Percentiles rank a stretch among this genome's conserved stretches.
phyloP scores from a whole-genome alignment of 1,284 basidiomycete species.

The Microbotryum scabiosae region DNA sequence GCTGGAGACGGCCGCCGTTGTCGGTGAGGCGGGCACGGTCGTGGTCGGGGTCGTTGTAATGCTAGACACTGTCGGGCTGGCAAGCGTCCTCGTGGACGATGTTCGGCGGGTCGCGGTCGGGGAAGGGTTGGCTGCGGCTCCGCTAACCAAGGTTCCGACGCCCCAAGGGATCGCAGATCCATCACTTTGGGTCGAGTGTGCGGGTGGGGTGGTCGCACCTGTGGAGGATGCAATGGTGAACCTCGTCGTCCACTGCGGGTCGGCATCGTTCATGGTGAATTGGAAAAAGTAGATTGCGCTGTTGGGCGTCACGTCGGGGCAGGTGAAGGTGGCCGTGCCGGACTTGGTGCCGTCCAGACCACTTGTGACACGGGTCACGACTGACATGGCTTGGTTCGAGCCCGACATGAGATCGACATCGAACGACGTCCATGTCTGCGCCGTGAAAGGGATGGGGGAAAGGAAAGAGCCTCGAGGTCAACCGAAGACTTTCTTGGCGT shows the following conservation, averaged over 20 bases:
- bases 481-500: no score
- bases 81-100: no score
- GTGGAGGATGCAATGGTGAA: conserved; percentile 60
- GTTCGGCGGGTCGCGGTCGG: no score
- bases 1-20: no score
- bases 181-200: conserved; percentile 50
- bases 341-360: conserved; percentile 49
- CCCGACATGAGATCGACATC: conserved; percentile 67
- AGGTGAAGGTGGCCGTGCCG: conserved; percentile 49
- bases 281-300: conserved; percentile 69
- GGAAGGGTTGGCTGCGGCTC: no score
- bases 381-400: conserved; percentile 57
- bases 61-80: no score
- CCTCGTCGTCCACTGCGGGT: conserved; percentile 64
- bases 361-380: conserved; percentile 9
- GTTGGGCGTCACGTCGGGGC: conserved; percentile 64
- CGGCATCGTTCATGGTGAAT: conserved; percentile 24
- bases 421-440: conserved; percentile 10
- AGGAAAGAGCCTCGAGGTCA: no score
- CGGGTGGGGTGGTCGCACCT: conserved; percentile 37
- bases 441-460: no score
- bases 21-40: no score
- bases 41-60: no score
- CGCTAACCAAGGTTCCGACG: conserved; percentile 51
- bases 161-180: conserved; percentile 59